Conservation (phyloP, 768 basidiomycete genomes). For the Agaricus blazei region DNA sequence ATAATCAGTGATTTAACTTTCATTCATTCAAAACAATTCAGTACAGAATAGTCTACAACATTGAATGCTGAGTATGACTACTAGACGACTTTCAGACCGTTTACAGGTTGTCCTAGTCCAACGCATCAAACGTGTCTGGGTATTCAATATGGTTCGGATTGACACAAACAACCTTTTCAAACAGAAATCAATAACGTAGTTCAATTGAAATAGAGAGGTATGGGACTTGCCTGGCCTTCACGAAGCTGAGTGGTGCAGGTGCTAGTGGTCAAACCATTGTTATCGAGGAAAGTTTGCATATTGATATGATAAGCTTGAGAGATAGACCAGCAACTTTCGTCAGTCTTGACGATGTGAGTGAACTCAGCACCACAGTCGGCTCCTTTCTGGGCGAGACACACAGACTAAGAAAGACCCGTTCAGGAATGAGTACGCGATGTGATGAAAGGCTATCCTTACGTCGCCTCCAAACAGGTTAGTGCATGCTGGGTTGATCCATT, state of each 20-base stretch:
- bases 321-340: neutral
- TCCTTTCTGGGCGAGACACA: neutral
- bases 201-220: neutral
- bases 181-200: too few relatives aligned
- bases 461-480: neutral
- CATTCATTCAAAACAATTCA: neutral
- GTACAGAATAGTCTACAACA: too few relatives aligned
- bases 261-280: neutral
- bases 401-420: neutral
- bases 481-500: neutral
- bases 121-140: too few relatives aligned
- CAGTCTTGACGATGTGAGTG: neutral
- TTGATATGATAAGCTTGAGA: neutral
- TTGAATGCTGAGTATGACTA: too few relatives aligned
- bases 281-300: neutral
- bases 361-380: neutral
- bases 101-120: too few relatives aligned
- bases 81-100: too few relatives aligned
- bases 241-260: neutral
- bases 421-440: neutral
- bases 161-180: neutral
- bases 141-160: too few relatives aligned
- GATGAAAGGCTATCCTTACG: neutral
- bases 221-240: neutral
- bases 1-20: neutral